Base-by-base conservation (phyloP, 768 basidiomycete genomes). In the Kwoniella pini region DNA sequence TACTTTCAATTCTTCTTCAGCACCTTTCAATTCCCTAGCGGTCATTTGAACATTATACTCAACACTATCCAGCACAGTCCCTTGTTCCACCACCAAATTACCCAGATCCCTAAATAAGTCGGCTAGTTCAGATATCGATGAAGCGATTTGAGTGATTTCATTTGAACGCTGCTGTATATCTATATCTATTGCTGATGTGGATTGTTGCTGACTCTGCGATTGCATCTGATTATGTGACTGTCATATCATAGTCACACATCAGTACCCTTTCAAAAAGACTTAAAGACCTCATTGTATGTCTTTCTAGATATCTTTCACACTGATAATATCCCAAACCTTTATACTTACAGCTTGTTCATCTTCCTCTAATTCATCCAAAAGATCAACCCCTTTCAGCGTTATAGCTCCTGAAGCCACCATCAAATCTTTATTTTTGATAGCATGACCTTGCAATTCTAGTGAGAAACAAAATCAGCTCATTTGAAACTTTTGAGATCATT, bases 1-100 rank as follows among this genome's bases (percentile, higher is more conserved):
- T 13, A 85, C 82, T 57, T 87, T 81, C 49, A 99, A 82, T 68
- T 96, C 92, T 70, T 85, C 85, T 36, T 89, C 92, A 21, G 93
- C 91, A 44, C 90, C 89, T 56, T 86, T 79, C 75, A 94, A 83
- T 52, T 91, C 85, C 30, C 84, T 84, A 17, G 88, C 88, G 4
- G 94, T 90, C 77, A 90, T 88, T 78, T 97, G 92, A 53, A 99
- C 89, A 76, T 99, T 99, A 80, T 91, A 99, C 79, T 99, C 96
- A 57, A 98, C 85, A 36, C 91, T 92, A 79, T 98, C 96, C 56
- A 98, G 83, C 30, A 99, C 84, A 27, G 95, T 97, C 27, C 96
- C 96, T 74, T 99, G 96, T 80, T 98, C 96, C 64, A 98, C 97
- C 60, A 99, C 91, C 56, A 99, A 85, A 33, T 84, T 84, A 13